These are phyloP conservation scores for Penicillium sp. DNA, from an alignment of 2,329 filamentous ascomycete species.

Conservation along the genomic window DNA sequence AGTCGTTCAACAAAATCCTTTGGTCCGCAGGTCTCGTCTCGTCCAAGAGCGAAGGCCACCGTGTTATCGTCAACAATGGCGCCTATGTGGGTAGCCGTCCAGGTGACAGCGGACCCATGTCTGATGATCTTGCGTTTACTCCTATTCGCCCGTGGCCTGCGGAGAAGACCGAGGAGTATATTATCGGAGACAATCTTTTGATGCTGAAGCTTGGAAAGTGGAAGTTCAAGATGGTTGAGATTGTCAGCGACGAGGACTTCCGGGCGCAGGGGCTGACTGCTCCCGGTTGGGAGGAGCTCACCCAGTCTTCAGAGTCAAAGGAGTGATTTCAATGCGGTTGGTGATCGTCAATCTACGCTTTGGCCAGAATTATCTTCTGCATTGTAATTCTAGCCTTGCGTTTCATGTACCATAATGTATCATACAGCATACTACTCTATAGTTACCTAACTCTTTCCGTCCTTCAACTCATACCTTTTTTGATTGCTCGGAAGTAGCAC, in stretches of 20 bases:
- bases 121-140: constrained; percentile 45
- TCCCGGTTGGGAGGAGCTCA: constrained; percentile 46
- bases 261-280: constrained; percentile 41
- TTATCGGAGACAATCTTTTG: constrained; percentile 48
- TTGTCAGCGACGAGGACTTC: constrained; percentile 52
- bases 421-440: constrained; percentile 32
- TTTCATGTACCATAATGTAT: constrained; percentile 6
- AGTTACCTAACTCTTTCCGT: no score
- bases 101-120: constrained; percentile 38
- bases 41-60: constrained; percentile 48
- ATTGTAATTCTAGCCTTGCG: constrained; percentile 12
- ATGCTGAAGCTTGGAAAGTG: constrained; percentile 55
- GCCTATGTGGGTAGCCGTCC: constrained; percentile 45
- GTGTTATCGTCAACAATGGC: constrained; percentile 45
- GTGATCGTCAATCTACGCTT: not conserved
- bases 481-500: no score
- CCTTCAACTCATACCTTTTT: no score
- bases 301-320: constrained; percentile 10
- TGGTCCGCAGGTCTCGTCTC: constrained; percentile 48
- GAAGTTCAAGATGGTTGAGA: constrained; percentile 52
- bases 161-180: constrained; percentile 42
- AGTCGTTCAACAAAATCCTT: constrained; percentile 46
- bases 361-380: not conserved
- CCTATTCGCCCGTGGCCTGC: constrained; percentile 42
- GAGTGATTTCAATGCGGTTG: not conserved